Conservation (phyloP, 768 basidiomycete genomes). For the Xanthoconium purpureum region DNA sequence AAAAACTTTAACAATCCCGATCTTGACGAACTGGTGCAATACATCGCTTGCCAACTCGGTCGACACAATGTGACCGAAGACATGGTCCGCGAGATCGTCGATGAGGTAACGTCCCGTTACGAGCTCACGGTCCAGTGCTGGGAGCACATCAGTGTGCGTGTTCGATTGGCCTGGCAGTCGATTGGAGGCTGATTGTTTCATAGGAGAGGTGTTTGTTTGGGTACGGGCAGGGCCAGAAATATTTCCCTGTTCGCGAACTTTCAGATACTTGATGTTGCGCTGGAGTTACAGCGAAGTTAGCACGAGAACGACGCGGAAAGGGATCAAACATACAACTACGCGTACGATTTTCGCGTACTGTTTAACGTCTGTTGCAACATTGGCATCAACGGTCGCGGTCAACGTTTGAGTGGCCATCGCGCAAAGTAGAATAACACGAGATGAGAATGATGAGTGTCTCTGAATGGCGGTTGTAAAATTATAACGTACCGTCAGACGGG, state of each 20-base stretch:
- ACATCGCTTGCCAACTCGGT: not conserved
- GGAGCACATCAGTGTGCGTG: not conserved
- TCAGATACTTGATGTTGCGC: not conserved
- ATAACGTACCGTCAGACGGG: not conserved
- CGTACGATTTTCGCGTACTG: conserved; percentile 1
- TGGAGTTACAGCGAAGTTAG: not conserved
- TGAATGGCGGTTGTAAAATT: not conserved
- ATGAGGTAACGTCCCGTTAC: conserved; percentile 3
- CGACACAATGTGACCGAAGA: not conserved
- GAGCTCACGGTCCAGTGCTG: conserved; percentile 5
- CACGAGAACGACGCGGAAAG: not conserved
- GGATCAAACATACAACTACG: not conserved
- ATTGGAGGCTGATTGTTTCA: not conserved
- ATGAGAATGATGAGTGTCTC: not conserved
- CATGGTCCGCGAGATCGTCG: conserved; percentile 15
- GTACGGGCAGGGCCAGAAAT: not conserved
- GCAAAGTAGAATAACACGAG: not conserved
- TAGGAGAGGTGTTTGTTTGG: not conserved
- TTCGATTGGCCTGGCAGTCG: conserved; percentile 1
- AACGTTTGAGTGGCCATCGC: not conserved
- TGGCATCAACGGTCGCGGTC: not conserved
- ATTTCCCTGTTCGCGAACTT: not conserved
- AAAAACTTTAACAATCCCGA: not conserved
- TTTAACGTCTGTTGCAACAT: not conserved
- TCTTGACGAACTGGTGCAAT: not conserved